Percentiles rank a stretch among this genome's conserved stretches.
These are phyloP conservation scores for Cladophialophora psammophila DNA, from an alignment of 2,329 filamentous ascomycete genomes.

Conservation along the genomic window DNA sequence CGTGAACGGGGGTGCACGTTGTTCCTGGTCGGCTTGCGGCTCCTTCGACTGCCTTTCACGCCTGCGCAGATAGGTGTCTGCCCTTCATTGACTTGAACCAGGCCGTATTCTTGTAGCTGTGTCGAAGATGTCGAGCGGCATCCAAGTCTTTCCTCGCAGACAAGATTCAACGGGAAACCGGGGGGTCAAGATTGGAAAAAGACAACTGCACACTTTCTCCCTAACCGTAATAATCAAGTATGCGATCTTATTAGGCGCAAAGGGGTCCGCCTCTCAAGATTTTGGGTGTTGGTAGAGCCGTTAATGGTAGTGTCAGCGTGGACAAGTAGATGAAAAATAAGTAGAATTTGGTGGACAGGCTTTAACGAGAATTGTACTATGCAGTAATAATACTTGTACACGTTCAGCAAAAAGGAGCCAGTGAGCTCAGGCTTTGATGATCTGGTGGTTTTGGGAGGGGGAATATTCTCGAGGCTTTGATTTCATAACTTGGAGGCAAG, in stretches of 20 bases:
- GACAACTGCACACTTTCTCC: no score
- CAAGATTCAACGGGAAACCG: no score
- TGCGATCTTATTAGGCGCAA: not conserved
- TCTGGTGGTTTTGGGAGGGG: not conserved
- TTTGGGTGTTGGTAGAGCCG: not conserved
- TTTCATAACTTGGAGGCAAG: not conserved
- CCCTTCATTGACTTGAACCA: no score
- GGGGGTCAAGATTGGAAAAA: no score
- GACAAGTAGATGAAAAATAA: not conserved
- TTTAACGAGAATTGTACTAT: not conserved
- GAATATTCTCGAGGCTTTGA: not conserved
- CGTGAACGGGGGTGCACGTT: no score
- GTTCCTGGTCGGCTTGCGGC: no score
- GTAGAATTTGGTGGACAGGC: not conserved
- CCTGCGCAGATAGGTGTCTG: no score
- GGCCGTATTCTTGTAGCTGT: no score
- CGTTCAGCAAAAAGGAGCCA: not conserved
- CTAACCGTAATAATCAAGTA: no score
- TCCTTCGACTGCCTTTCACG: no score
- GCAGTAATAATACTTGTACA: not conserved
- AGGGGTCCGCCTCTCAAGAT: not conserved
- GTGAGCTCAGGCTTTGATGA: not conserved
- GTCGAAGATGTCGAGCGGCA: no score
- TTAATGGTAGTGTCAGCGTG: not conserved
- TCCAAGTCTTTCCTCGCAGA: no score